A percentile compares a stretch with the other conserved stretches of the same genome.
phyloP scores from a whole-genome alignment of 768 basidiomycete genomes.

The Grammothele lineata region DNA sequence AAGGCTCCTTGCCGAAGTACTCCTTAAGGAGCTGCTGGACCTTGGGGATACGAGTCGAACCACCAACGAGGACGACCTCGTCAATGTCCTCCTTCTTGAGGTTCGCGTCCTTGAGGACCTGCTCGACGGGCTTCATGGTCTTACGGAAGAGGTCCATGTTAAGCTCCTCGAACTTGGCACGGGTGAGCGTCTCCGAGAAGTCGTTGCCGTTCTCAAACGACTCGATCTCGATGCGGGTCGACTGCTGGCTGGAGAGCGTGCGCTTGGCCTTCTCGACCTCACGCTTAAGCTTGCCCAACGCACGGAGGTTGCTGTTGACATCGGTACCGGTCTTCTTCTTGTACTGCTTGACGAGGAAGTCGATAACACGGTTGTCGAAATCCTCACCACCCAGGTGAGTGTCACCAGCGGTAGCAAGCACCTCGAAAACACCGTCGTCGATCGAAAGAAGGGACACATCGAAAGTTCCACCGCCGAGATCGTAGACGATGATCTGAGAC shows the following conservation, averaged over 20 bases:
- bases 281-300: slow-evolving; percentile 66
- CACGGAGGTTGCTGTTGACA: slow-evolving; percentile 55
- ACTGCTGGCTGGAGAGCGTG: slow-evolving; percentile 82
- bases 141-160: slow-evolving; percentile 99
- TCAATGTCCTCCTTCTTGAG: slow-evolving; percentile 97
- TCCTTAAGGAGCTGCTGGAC: slow-evolving; percentile 98
- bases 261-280: slow-evolving; percentile 75
- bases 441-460: slow-evolving; percentile 90
- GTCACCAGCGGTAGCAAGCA: slow-evolving; percentile 59
- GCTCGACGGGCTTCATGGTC: slow-evolving; percentile 99
- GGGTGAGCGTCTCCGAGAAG: slow-evolving; percentile 93
- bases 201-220: slow-evolving; percentile 95
- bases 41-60: slow-evolving; percentile 99
- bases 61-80: slow-evolving; percentile 93
- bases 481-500: slow-evolving; percentile 95
- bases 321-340: slow-evolving; percentile 64
- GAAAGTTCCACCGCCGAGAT: slow-evolving; percentile 98
- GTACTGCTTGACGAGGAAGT: slow-evolving; percentile 66
- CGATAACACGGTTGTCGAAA: slow-evolving; percentile 71
- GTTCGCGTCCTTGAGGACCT: slow-evolving; percentile 95
- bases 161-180: slow-evolving; percentile 98
- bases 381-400: slow-evolving; percentile 64
- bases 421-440: slow-evolving; percentile 58
- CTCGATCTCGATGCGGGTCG: slow-evolving; percentile 91
- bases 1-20: slow-evolving; percentile 96